Evolutionary conservation across 192 early-diverging fungal genomes (phyloP), one percentile per base, ranked within the genome.

Genomic region (Phlyctochytrium planicorne): DNA sequence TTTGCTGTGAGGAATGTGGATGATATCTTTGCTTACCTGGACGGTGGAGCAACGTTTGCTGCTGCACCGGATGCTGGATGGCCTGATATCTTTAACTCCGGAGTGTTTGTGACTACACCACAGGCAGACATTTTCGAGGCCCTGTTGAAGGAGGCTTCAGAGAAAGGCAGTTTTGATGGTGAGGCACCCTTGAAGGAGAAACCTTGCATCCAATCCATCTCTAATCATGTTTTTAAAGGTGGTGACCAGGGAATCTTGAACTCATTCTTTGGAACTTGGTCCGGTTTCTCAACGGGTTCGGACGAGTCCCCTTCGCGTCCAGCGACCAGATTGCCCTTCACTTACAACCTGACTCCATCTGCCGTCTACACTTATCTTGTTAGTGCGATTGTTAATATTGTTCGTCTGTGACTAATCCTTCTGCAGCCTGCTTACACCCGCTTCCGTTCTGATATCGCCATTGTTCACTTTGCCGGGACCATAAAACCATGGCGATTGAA

Each of bases 31-130:
- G 80, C 40, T 2, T 79, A 64, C 53, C 56, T 85, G 24, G 57
- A 76, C 30, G 62, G 23, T 16, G 71, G 77, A 16, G 67, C 60
- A 0, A 53, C 64, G 2, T 89, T 96, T 76, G 91, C 92, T 1
- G 94, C 96, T 2, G 85, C 93, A 2, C 91, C 94, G 3, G 96
- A 98, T 60, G 90, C 90, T 27, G 94, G 94, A 0, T 98, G 96
- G 96, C 96, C 96, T 0, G 96, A 98, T 72, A 91, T 89, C 65
- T 98, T 98, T 80, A 98, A 98, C 74, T 96, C 96, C 52, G 96
- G 94, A 2, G 93, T 98, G 1, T 90, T 98, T 83, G 90, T 91
- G 40, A 78, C 81, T 12, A 74, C 79, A 52, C 90, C 93, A 27
- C 75, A 76, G 34, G 71, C 50, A 3, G 71, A 80, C 25, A 66